Percentiles rank a stretch among this genome's conserved stretches.
phyloP scores from a whole-genome alignment of 1,284 basidiomycete genomes.

The Heterobasidion annosum region DNA sequence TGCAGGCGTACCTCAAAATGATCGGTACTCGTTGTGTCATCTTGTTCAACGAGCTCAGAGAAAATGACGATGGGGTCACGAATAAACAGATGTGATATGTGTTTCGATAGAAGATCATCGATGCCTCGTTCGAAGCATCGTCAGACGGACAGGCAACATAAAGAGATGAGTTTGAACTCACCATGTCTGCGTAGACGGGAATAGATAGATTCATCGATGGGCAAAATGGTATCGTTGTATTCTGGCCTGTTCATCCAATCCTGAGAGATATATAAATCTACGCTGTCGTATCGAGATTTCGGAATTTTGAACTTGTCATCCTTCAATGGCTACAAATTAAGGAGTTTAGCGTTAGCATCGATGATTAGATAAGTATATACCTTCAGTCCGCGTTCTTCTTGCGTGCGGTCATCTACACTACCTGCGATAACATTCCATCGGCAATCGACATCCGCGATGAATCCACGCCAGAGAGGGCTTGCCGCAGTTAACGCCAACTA shows the following conservation, averaged over 20 bases:
- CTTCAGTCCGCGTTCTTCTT: slow-evolving; percentile 87
- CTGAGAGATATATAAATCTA: slow-evolving; percentile 89
- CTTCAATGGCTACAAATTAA: slow-evolving; percentile 56
- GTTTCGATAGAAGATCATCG: slow-evolving; percentile 82
- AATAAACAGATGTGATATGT: slow-evolving; percentile 95
- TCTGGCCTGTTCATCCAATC: slow-evolving; percentile 83
- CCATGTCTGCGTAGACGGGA: slow-evolving; percentile 67
- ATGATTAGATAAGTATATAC: slow-evolving; percentile 24
- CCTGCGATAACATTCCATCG: slow-evolving; percentile 98
- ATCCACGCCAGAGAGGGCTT: slow-evolving; percentile 90
- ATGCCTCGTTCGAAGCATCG: slow-evolving; percentile 50
- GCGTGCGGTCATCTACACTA: slow-evolving; percentile 93
- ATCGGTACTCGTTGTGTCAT: slow-evolving; percentile 82
- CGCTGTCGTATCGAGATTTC: slow-evolving; percentile 96
- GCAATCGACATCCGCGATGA: slow-evolving; percentile 94
- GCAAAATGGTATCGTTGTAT: slow-evolving; percentile 87
- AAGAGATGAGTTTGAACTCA: slow-evolving; percentile 23
- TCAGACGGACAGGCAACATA: background rate
- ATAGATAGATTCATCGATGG: slow-evolving; percentile 72
- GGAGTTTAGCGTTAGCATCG: background rate
- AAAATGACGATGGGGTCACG: slow-evolving; percentile 96
- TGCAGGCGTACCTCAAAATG: slow-evolving; percentile 82
- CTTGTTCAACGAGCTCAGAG: slow-evolving; percentile 89
- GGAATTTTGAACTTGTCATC: slow-evolving; percentile 74
- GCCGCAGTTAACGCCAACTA: slow-evolving; percentile 92